A percentile compares a stretch with the other conserved stretches of the same genome.
These are phyloP conservation scores for Yamadazyma dendronema DNA, from an alignment of 1,139 yeast species.

Conservation along the genomic window DNA sequence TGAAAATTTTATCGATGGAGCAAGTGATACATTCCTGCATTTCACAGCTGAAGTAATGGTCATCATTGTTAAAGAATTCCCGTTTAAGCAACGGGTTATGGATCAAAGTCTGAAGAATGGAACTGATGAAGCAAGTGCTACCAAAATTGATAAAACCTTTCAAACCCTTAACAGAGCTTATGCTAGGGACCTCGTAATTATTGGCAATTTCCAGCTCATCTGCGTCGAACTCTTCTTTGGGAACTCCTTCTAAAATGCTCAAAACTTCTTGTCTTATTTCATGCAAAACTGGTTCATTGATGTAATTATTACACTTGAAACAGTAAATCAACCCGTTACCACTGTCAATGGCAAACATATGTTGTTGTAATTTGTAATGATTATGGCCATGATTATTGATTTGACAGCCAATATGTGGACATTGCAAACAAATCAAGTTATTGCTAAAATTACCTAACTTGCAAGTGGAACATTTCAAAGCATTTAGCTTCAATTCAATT, in stretches of 20 bases:
- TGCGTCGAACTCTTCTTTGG: neutral
- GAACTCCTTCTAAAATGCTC: slow-evolving; percentile 18
- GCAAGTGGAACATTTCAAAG: slow-evolving; percentile 54
- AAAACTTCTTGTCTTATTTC: slow-evolving; percentile 39
- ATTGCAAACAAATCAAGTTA: slow-evolving; percentile 72
- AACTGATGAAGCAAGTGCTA: slow-evolving; percentile 94
- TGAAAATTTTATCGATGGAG: slow-evolving; percentile 74
- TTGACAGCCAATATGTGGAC: slow-evolving; percentile 76
- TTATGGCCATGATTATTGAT: slow-evolving; percentile 51
- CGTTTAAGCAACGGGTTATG: slow-evolving; percentile 85
- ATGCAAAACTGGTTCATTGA: slow-evolving; percentile 60
- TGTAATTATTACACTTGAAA: slow-evolving; percentile 71
- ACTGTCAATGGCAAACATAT: slow-evolving; percentile 70
- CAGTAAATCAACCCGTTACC: slow-evolving; percentile 65
- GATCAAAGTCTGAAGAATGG: slow-evolving; percentile 77
- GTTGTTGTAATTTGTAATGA: slow-evolving; percentile 65
- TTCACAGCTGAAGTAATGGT: slow-evolving; percentile 44
- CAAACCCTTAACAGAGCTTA: slow-evolving; percentile 68
- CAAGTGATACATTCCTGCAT: slow-evolving; percentile 71
- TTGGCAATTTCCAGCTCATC: slow-evolving; percentile 7
- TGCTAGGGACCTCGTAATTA: slow-evolving; percentile 47
- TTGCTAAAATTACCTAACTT: slow-evolving; percentile 44
- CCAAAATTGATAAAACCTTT: slow-evolving; percentile 92
- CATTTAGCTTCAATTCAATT: slow-evolving; percentile 36
- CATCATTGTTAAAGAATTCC: slow-evolving; percentile 70